Base-by-base conservation (phyloP, 305 asterid genomes). In the Euphrasia arctica region DNA sequence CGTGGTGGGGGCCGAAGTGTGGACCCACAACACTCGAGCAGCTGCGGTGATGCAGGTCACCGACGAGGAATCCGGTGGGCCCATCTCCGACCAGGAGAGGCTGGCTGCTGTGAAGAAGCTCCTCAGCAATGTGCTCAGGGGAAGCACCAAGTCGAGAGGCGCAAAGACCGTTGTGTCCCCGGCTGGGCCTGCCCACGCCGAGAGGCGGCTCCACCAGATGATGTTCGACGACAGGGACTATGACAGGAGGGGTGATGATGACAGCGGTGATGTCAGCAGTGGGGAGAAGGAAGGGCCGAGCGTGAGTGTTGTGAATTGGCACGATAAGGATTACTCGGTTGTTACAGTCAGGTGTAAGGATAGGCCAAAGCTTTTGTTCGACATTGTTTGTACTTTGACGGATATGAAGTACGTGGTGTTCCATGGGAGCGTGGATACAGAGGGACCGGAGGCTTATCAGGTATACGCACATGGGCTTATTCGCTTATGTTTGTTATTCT, bases 11-110 rank as follows among this genome's bases (percentile, higher is more conserved):
- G 99, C 95, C 0, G 99, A 93, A 75, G 96, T 93, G 62, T 93
- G 99, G 99, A 93, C 99, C 7, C 99, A 93, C 64, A 93, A 93
- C 89, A 80, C 95, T 56, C 85, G 99, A 11, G 97, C 95, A 0
- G 99, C 99, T n/a, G 83, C 97, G 34, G 92, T 93, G 14, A 86
- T 93, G 87, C 92, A 85, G 72, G 96, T 90, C 0, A 86, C 92
- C 0, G 99, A 90, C 10, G 92, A 79, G 18, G 82, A 72, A 28
- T 82, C 85, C 0, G 89, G 97, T 22, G 84, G 83, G 11, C 83
- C 99, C 0, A 74, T 93, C 9, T 18, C 70, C 9, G 92, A 90
- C 36, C 84, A 83, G 0, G 95, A 90, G 13, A 82, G 69, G 67
- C 75, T 90, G 9, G 0, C 95, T 4, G 42, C 77, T 72, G 80